These are phyloP conservation scores for Metschnikowia santaceciliae DNA, from an alignment of 805 yeast genomes.

Conservation along the genomic window DNA sequence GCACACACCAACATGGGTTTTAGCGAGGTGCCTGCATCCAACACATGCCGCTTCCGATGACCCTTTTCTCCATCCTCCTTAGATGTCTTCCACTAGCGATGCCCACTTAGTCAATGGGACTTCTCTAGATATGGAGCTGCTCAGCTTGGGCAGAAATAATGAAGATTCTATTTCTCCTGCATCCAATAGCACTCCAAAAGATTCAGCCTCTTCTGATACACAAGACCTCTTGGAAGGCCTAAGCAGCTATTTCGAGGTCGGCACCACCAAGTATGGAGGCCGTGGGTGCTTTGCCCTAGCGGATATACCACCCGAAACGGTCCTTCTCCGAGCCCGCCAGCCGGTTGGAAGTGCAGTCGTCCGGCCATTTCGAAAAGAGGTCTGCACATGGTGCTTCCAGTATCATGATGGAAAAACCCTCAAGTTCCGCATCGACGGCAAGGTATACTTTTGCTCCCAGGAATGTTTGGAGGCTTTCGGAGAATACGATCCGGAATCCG, in stretches of 20 bases:
- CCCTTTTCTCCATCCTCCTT: background rate
- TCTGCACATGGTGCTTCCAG: constrained; percentile 50
- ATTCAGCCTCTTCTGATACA: background rate
- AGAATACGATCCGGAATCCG: constrained; percentile 29
- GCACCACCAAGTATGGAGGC: constrained; percentile 48
- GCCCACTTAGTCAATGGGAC: background rate
- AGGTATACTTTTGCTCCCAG: constrained; percentile 49
- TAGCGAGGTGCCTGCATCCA: background rate
- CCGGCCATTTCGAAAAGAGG: constrained; percentile 58
- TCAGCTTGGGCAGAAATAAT: background rate
- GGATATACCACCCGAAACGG: constrained; percentile 39
- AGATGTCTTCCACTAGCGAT: background rate
- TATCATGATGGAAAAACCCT: constrained; percentile 47
- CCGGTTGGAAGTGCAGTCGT: constrained; percentile 49
- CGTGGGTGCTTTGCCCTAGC: constrained; percentile 54
- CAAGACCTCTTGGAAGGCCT: constrained; percentile 7
- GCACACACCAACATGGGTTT: background rate
- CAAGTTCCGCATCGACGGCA: constrained; percentile 34
- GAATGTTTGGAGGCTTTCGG: constrained; percentile 39
- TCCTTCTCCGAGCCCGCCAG: constrained; percentile 33
- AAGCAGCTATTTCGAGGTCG: constrained; percentile 26
- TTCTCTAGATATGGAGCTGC: background rate
- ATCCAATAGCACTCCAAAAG: no score
- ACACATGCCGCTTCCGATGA: background rate
- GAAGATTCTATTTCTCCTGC: background rate